A percentile compares a stretch with the other conserved stretches of the same genome.
phyloP scores from a whole-genome alignment of 108 stramenopile species.

The Pseudonitzschia pungens region DNA sequence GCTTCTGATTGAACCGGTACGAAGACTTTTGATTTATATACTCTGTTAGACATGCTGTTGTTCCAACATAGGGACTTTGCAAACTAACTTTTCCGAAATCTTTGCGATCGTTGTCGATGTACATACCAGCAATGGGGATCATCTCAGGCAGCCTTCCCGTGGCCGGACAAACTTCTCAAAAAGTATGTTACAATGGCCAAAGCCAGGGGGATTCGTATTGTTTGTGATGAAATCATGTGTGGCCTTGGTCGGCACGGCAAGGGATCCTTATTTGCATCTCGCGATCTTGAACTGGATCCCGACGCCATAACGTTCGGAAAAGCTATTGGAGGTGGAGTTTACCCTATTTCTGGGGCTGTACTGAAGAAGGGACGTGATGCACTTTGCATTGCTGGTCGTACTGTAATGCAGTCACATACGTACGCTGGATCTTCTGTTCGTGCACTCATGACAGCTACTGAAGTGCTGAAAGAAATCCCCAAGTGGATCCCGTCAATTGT shows the following conservation, averaged over 20 bases:
- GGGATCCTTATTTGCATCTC: slow-evolving; percentile 51
- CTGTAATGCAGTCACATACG: slow-evolving; percentile 64
- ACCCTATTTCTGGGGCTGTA: slow-evolving; percentile 56
- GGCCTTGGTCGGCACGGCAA: slow-evolving; percentile 59
- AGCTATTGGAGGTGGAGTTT: slow-evolving; percentile 56
- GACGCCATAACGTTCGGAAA: slow-evolving; percentile 66
- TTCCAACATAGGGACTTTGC: background rate
- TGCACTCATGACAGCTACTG: slow-evolving; percentile 53
- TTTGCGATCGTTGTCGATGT: background rate
- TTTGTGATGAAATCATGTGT: slow-evolving; percentile 69
- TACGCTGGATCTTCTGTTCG: slow-evolving; percentile 55
- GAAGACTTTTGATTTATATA: background rate
- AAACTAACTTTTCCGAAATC: background rate
- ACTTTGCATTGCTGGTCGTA: slow-evolving; percentile 28
- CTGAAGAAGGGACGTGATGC: slow-evolving; percentile 36
- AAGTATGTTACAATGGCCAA: slow-evolving; percentile 41
- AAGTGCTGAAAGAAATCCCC: slow-evolving; percentile 44
- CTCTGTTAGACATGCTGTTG: background rate
- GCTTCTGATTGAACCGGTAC: slow-evolving; percentile 50
- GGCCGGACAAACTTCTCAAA: slow-evolving; percentile 47
- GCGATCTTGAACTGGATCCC: slow-evolving; percentile 44
- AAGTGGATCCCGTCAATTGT: slow-evolving; percentile 37
- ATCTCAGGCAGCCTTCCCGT: slow-evolving; percentile 49
- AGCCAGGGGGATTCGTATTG: slow-evolving; percentile 35
- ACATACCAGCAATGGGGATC: slow-evolving; percentile 47